These are phyloP conservation scores for Aspergillus candidus DNA, from an alignment of 2,329 filamentous ascomycete species.

Conservation along the genomic window DNA sequence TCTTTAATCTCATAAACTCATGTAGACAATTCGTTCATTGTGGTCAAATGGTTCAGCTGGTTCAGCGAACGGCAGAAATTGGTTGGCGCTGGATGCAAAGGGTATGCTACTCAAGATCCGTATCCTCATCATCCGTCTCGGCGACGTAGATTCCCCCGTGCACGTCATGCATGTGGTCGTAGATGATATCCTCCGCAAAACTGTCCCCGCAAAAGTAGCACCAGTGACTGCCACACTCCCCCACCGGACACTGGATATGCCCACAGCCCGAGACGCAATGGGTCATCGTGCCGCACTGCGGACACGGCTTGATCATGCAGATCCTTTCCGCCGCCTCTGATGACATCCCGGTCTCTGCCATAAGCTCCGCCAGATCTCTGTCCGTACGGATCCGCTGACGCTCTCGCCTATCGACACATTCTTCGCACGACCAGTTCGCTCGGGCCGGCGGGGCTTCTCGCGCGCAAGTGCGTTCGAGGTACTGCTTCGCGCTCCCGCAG, in stretches of 20 bases:
- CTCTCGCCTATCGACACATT: conserved; percentile 23
- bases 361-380: no score
- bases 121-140: background rate
- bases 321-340: background rate
- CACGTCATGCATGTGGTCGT: conserved; percentile 8
- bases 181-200: conserved; percentile 4
- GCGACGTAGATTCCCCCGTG: conserved; percentile 7
- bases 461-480: conserved; percentile 42
- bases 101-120: no score
- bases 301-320: conserved; percentile 27
- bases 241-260: conserved; percentile 35
- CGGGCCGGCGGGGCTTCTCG: conserved; percentile 36
- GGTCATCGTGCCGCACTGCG: conserved; percentile 33
- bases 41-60: no score
- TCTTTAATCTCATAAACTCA: no score
- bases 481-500: conserved; percentile 40
- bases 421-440: conserved; percentile 39
- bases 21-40: no score
- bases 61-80: no score
- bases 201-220: conserved; percentile 15
- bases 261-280: conserved; percentile 36
- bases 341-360: no score
- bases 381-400: no score
- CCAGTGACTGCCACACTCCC: conserved; percentile 10
- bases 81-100: no score